Conservation (phyloP, 179 eudicot genomes). For the Amaranthus tricolor region DNA sequence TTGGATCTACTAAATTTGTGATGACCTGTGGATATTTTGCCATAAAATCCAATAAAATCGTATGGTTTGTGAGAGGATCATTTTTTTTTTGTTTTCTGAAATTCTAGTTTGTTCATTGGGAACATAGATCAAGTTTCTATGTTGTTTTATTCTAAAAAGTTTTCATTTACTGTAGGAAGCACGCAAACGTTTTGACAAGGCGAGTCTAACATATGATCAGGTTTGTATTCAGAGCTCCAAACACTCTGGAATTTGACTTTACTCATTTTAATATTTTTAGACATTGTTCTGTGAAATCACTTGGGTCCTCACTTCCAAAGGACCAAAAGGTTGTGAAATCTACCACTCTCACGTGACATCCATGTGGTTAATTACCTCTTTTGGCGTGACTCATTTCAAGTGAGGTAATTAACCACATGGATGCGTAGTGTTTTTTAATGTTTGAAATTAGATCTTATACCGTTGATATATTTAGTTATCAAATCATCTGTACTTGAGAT, state of each 20-base stretch:
- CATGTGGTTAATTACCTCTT: too few relatives aligned
- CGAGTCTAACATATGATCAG: constrained; percentile 90
- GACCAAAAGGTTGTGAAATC: too few relatives aligned
- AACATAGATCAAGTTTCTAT: constrained; percentile 32
- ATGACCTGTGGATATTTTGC: background rate
- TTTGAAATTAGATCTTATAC: too few relatives aligned
- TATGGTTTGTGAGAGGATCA: background rate
- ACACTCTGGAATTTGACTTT: too few relatives aligned
- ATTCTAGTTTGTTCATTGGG: constrained; percentile 13
- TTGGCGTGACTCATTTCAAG: too few relatives aligned
- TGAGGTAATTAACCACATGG: too few relatives aligned
- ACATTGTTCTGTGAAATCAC: background rate
- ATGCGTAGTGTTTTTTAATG: too few relatives aligned
- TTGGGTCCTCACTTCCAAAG: background rate
- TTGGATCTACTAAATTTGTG: background rate
- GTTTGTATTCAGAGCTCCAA: constrained; percentile 35
- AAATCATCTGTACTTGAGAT: background rate
- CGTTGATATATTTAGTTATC: too few relatives aligned
- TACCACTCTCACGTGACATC: too few relatives aligned
- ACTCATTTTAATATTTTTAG: background rate
- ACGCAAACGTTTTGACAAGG: constrained; percentile 94
- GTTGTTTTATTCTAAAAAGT: constrained; percentile 17
- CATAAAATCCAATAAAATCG: constrained; percentile 12
- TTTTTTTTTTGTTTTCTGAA: constrained; percentile 8
- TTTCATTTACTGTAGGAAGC: constrained; percentile 75